Evolutionary conservation across 1,284 basidiomycete species (phyloP).

Genomic region (Tylopilus sp.): DNA sequence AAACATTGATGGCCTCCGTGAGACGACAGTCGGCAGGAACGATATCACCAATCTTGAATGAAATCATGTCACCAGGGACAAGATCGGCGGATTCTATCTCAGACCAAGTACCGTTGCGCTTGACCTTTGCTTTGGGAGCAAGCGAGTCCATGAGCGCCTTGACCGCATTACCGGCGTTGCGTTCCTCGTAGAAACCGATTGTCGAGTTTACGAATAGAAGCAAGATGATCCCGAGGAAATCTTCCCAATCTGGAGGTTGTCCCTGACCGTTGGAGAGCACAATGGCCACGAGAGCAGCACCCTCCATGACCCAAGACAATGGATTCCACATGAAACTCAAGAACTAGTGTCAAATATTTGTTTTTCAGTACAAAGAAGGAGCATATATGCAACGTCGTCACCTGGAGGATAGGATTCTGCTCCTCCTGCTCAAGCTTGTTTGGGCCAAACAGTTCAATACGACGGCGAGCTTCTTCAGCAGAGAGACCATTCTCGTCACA

Average conservation of each 20-base stretch:
- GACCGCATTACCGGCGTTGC: constrained; percentile 96
- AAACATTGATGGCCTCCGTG: constrained; percentile 91
- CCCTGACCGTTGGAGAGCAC: constrained; percentile 91
- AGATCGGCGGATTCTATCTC: constrained; percentile 88
- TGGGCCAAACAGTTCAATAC: constrained; percentile 93
- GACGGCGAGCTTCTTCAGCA: constrained; percentile 72
- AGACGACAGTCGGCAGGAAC: constrained; percentile 96
- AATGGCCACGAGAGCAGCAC: constrained; percentile 94
- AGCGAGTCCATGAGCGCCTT: constrained; percentile 99
- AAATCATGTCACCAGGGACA: constrained; percentile 91
- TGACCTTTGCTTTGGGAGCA: constrained; percentile 93
- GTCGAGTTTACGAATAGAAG: constrained; percentile 92
- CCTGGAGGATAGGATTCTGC: constrained; percentile 84
- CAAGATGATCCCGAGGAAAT: constrained; percentile 95
- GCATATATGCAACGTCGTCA: constrained; percentile 21
- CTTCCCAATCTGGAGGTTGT: constrained; percentile 90
- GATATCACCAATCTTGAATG: constrained; percentile 98
- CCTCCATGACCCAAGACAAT: constrained; percentile 99
- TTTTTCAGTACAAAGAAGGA: neutral
- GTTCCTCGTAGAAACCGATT: constrained; percentile 98
- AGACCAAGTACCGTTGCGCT: constrained; percentile 77
- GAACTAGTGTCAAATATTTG: constrained; percentile 60
- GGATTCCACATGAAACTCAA: constrained; percentile 99
- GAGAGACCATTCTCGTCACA: constrained; percentile 80
- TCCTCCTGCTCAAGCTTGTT: constrained; percentile 93